Percentiles rank a stretch among this genome's conserved stretches.
Evolutionary conservation across 2,329 filamentous ascomycete genomes (phyloP).

Genomic region (Xylariales sp.): DNA sequence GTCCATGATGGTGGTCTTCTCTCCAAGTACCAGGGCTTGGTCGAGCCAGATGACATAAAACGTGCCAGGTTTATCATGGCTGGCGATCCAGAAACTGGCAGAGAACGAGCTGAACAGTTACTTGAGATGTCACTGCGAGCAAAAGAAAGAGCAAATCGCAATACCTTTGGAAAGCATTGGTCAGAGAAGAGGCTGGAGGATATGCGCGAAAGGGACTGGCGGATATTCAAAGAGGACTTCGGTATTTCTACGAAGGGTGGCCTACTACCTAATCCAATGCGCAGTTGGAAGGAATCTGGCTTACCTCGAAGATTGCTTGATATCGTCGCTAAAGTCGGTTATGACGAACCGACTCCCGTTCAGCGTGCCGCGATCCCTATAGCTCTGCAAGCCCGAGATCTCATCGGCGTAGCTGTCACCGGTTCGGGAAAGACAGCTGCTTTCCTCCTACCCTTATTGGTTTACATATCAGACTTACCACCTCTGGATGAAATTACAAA

Average conservation of each 20-base stretch:
- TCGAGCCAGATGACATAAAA: slow-evolving; percentile 65
- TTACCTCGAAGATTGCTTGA: slow-evolving; percentile 82
- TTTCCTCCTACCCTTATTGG: slow-evolving; percentile 89
- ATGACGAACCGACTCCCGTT: slow-evolving; percentile 90
- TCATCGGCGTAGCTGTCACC: slow-evolving; percentile 98
- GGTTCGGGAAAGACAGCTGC: slow-evolving; percentile 98
- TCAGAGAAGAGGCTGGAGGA: slow-evolving; percentile 90
- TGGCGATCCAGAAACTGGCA: slow-evolving; percentile 80
- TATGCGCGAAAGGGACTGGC: slow-evolving; percentile 98
- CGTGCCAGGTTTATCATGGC: slow-evolving; percentile 77
- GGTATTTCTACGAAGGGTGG: slow-evolving; percentile 96
- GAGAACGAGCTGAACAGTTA: slow-evolving; percentile 79
- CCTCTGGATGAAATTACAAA: slow-evolving; percentile 86
- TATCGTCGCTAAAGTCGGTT: slow-evolving; percentile 86
- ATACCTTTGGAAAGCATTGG: slow-evolving; percentile 91
- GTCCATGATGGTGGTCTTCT: slow-evolving; percentile 64
- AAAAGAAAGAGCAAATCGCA: slow-evolving; percentile 77
- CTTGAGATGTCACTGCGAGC: slow-evolving; percentile 86
- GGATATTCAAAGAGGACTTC: slow-evolving; percentile 99
- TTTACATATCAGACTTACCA: slow-evolving; percentile 93
- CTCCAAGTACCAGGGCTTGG: slow-evolving; percentile 64
- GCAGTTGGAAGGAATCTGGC: slow-evolving; percentile 87
- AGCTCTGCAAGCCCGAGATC: slow-evolving; percentile 87
- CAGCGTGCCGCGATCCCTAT: slow-evolving; percentile 96
- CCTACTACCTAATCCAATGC: slow-evolving; percentile 93